Evolutionary conservation across 140 eudicot genomes (phyloP).

Genomic region (Ambrosia hybrid): DNA sequence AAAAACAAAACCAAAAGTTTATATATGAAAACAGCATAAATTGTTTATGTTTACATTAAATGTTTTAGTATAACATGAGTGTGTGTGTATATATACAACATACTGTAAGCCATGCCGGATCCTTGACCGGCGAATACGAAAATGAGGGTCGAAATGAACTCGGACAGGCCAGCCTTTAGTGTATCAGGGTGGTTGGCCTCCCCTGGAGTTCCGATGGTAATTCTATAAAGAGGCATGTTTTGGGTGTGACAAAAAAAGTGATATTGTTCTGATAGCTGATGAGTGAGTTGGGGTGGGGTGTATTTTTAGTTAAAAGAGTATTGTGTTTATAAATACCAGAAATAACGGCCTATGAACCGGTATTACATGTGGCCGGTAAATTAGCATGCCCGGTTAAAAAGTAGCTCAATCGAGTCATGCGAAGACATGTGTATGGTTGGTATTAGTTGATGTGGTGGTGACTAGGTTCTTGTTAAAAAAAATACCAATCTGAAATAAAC

Average conservation of each 20-base stretch:
- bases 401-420: slow-evolving; percentile 12
- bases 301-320: slow-evolving; percentile 11
- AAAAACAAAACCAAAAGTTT: neutral
- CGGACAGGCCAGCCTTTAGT: slow-evolving; percentile 64
- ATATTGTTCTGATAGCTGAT: neutral
- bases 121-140: slow-evolving; percentile 80
- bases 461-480: neutral
- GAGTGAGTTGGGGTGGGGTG: neutral
- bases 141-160: slow-evolving; percentile 71
- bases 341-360: slow-evolving; percentile 46
- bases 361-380: slow-evolving; percentile 36
- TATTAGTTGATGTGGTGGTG: slow-evolving; percentile 11
- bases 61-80: neutral
- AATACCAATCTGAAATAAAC: too few relatives aligned
- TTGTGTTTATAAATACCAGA: slow-evolving; percentile 27
- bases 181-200: slow-evolving; percentile 77
- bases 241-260: neutral
- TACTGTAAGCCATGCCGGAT: slow-evolving; percentile 81
- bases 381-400: slow-evolving; percentile 17
- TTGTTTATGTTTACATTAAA: neutral
- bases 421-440: slow-evolving; percentile 34
- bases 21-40: neutral
- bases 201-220: slow-evolving; percentile 64
- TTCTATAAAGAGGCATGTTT: slow-evolving; percentile 62
- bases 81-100: slow-evolving; percentile 11